Evolutionary conservation across 1,284 basidiomycete genomes (phyloP), one percentile per base, ranked within the genome.

Genomic region (Ceratobasidium papillatum): DNA sequence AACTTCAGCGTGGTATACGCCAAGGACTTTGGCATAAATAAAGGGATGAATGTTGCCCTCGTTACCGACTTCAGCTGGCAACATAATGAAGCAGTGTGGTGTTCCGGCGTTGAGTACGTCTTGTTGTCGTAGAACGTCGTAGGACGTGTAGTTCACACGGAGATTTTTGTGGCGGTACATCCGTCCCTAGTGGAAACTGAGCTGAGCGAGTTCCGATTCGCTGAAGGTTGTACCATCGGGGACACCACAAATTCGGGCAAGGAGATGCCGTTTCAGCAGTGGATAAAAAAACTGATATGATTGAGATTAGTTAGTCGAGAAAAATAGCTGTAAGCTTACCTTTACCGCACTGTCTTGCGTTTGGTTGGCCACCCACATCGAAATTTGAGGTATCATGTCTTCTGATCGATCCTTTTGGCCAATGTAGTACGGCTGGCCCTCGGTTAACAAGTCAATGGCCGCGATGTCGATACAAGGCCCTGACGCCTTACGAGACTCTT

Each of bases 21-120:
- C 79, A 25, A 84, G 61, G 0, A 86, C 78, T 0, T 76, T 75
- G 0, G 80, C 82, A 77, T 84, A 86, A 81, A 80, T 81, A 72
- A 81, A 84, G 0, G 79, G 80, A 61, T 82, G 78, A 3, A 8
- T 25, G 8, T 74, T 65, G 7, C 22, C 17, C 32, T 69, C n/a
- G 54, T 36, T 22, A 17, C 12, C 43, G 14, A 25, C 11, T 34
- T 45, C 38, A 1, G 69, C 38, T 30, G 83, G 80, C 4, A 82
- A 71, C 78, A 85, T 81, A 47, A 84, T 74, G 32, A 80, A 76
- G 27, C 79, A 77, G 30, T 71, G 43, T 1, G 78, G 80, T n/a
- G 34, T 59, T 52, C 61, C 68, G 0, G 81, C 82, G 62, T 84
- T 86, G 64, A 87, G 76, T 0, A 78, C 79, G 71, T 87, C 85